A percentile compares a stretch with the other conserved stretches of the same genome.
phyloP scores from a whole-genome alignment of 169 alveolate genomes.

The Hammondia hammondi region DNA sequence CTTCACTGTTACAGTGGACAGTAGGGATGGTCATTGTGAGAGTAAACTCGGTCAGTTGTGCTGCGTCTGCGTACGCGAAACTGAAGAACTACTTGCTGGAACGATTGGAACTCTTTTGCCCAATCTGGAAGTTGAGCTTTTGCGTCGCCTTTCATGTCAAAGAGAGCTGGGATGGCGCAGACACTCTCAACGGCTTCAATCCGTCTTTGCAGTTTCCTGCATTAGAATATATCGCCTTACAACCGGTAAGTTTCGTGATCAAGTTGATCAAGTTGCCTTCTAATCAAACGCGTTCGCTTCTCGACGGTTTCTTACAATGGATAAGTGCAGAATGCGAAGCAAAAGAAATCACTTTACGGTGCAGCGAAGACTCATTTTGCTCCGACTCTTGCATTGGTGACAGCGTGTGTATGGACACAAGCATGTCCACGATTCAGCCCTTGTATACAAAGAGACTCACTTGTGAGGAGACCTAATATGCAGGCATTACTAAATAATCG shows the following conservation, averaged over 20 bases:
- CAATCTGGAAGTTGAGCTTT: slow-evolving; percentile 33
- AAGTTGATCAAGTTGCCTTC: neutral
- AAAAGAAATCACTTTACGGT: no score
- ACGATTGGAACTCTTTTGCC: neutral
- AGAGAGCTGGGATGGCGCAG: slow-evolving; percentile 21
- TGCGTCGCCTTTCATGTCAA: slow-evolving; percentile 20
- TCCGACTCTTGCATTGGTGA: no score
- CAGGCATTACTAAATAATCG: neutral
- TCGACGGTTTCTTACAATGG: neutral
- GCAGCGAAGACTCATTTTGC: no score
- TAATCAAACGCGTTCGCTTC: neutral
- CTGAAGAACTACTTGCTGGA: neutral
- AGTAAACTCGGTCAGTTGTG: neutral
- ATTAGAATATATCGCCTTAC: neutral
- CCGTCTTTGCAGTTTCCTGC: neutral
- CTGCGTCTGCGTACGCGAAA: slow-evolving; percentile 29
- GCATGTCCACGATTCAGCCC: no score
- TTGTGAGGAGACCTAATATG: no score
- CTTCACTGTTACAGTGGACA: neutral
- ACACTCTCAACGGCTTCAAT: neutral
- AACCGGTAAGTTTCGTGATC: neutral
- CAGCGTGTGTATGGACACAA: no score
- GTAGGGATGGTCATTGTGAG: neutral
- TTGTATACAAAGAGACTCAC: no score
- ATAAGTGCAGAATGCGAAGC: neutral